Conservation (phyloP, 2,329 filamentous ascomycete genomes). For the Fusarium sp. region DNA sequence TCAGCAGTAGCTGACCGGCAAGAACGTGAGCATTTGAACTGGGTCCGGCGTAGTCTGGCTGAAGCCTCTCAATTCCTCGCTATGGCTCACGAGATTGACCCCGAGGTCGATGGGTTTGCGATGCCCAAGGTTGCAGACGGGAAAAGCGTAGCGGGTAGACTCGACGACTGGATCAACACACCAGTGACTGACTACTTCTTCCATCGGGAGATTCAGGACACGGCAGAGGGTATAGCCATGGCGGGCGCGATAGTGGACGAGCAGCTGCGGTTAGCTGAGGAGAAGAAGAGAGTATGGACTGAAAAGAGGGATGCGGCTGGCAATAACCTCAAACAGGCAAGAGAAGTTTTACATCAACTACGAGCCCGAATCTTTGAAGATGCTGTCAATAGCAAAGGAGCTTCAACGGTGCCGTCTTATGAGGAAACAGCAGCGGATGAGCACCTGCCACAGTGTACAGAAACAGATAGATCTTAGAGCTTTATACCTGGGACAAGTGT, state of each 20-base stretch:
- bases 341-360: background rate
- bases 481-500: too few species aligned
- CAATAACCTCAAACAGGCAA: background rate
- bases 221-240: conserved; percentile 1
- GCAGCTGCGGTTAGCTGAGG: background rate
- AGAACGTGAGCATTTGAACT: background rate
- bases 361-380: conserved; percentile 3
- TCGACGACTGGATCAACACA: conserved; percentile 8
- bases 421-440: background rate
- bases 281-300: background rate
- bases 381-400: background rate
- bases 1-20: background rate
- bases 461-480: too few species aligned
- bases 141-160: background rate
- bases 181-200: conserved; percentile 7
- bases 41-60: background rate
- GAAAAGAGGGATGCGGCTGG: conserved; percentile 2
- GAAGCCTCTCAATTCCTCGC: conserved; percentile 7
- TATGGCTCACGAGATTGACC: conserved; percentile 1
- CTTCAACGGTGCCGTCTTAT: background rate
- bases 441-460: background rate
- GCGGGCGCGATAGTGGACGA: conserved; percentile 4
- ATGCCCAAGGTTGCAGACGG: conserved; percentile 12
- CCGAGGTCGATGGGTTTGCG: background rate
- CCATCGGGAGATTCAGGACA: conserved; percentile 6